Conservation (phyloP, 768 basidiomycete species). For the Tephrocybe sp. region DNA sequence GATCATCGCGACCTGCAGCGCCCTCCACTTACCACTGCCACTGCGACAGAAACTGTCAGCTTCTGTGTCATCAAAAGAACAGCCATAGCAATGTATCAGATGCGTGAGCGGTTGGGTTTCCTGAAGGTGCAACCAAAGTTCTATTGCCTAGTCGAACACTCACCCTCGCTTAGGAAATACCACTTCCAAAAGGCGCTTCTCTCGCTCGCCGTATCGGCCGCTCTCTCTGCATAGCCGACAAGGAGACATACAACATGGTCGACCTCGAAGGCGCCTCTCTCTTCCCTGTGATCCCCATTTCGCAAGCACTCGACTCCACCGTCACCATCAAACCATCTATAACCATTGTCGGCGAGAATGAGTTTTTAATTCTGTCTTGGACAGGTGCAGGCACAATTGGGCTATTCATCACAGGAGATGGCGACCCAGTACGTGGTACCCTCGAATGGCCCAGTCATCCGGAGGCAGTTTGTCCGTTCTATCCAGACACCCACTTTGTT, state of each 20-base stretch:
- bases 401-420: conserved; percentile 79
- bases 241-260: conserved; percentile 72
- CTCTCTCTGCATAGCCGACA: conserved; percentile 74
- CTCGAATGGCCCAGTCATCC: conserved; percentile 85
- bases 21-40: conserved; percentile 41
- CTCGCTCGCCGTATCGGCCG: conserved; percentile 63
- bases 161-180: conserved; percentile 57
- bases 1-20: conserved; percentile 73
- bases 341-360: conserved; percentile 69
- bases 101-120: conserved; percentile 65
- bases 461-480: conserved; percentile 64
- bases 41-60: conserved; percentile 54
- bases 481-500: neutral
- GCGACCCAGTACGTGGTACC: conserved; percentile 89
- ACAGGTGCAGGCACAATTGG: conserved; percentile 82
- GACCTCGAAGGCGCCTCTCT: conserved; percentile 73
- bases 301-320: conserved; percentile 54
- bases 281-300: conserved; percentile 75
- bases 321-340: conserved; percentile 62
- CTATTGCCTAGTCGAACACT: neutral
- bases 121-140: conserved; percentile 44
- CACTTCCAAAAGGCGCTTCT: conserved; percentile 56
- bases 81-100: conserved; percentile 59
- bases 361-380: conserved; percentile 87
- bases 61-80: conserved; percentile 73